Percentiles rank a stretch among this genome's conserved stretches.
These are phyloP conservation scores for Calonectria hawksworthii DNA, from an alignment of 2,329 filamentous ascomycete genomes.

Conservation along the genomic window DNA sequence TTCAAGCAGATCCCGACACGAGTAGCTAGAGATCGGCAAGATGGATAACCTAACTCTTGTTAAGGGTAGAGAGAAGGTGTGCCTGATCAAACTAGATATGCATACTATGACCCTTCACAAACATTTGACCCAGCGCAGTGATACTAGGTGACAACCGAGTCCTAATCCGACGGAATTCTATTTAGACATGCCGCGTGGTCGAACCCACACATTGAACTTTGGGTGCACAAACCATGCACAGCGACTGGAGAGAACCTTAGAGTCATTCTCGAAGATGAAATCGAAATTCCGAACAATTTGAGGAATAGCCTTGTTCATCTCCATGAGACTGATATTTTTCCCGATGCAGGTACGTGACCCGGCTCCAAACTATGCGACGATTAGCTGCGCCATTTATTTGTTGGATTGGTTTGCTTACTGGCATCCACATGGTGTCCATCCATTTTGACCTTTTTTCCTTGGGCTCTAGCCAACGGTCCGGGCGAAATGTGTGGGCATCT, in stretches of 20 bases:
- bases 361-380: conserved; percentile 70
- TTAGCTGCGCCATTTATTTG: not conserved
- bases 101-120: not conserved
- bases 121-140: not conserved
- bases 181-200: not conserved
- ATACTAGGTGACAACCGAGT: no score
- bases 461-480: not conserved
- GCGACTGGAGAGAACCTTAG: not conserved
- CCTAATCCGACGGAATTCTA: not conserved
- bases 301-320: conserved; percentile 73
- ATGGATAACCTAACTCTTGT: not conserved
- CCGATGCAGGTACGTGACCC: conserved; percentile 78
- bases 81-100: not conserved
- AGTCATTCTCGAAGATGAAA: not conserved
- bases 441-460: not conserved
- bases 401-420: not conserved
- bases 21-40: not conserved
- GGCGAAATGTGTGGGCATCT: not conserved
- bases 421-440: not conserved
- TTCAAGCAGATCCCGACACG: not conserved
- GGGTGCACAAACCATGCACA: not conserved
- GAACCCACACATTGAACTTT: not conserved
- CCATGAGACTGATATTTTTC: conserved; percentile 72
- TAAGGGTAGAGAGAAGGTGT: not conserved
- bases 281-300: conserved; percentile 19